These are phyloP conservation scores for Vararia minispora DNA, from an alignment of 768 basidiomycete species.

Conservation along the genomic window DNA sequence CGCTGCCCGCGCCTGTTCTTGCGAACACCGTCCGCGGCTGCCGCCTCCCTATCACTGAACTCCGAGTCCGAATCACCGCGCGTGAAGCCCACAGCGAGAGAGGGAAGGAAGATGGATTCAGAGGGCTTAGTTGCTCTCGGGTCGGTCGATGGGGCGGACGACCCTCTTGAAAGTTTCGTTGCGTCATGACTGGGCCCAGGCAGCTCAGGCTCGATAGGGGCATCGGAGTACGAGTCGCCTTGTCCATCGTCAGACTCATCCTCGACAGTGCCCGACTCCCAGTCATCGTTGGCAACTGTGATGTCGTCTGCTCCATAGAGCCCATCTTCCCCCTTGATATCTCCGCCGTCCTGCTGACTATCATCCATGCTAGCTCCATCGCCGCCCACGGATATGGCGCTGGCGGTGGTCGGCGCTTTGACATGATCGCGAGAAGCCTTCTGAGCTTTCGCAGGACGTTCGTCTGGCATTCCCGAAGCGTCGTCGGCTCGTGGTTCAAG, in stretches of 20 bases:
- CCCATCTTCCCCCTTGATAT: constrained; percentile 19
- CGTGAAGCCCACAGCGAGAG: constrained; percentile 77
- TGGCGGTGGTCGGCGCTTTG: not conserved
- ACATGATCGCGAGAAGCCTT: not conserved
- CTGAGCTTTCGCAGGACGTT: too few relatives aligned
- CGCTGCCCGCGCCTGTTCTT: constrained; percentile 89
- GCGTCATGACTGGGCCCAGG: not conserved
- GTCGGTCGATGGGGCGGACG: too few relatives aligned
- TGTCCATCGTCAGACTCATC: constrained; percentile 10
- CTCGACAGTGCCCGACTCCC: constrained; percentile 42
- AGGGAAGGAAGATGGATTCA: constrained; percentile 72
- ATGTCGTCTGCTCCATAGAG: too few relatives aligned
- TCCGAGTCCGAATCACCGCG: constrained; percentile 74
- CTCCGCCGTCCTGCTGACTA: constrained; percentile 30
- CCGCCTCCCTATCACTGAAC: constrained; percentile 52
- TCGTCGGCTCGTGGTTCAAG: constrained; percentile 16
- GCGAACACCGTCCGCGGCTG: constrained; percentile 34
- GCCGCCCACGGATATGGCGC: not conserved
- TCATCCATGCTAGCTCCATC: constrained; percentile 3
- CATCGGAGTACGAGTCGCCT: not conserved
- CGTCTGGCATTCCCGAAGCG: not conserved
- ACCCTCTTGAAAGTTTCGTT: constrained; percentile 2
- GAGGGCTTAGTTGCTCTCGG: too few relatives aligned
- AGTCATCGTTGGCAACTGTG: constrained; percentile 29
- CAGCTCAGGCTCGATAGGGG: not conserved